phyloP scores from a whole-genome alignment of 768 basidiomycete species.

The Russula sp. region DNA sequence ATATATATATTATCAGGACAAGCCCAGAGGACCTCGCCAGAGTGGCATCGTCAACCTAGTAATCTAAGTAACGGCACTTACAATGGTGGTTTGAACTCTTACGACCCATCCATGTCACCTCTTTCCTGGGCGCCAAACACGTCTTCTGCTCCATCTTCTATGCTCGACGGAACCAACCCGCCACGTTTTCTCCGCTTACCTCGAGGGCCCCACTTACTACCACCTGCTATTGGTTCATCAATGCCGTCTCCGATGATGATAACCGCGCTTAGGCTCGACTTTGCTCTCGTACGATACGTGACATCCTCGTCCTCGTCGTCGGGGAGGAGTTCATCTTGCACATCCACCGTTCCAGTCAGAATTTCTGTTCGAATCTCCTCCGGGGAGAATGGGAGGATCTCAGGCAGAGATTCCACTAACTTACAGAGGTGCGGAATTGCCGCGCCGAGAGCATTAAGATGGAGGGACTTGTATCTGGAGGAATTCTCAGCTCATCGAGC shows the following conservation, averaged over 20 bases:
- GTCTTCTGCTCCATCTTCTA: background rate
- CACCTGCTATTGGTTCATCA: constrained; percentile 30
- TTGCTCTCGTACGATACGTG: constrained; percentile 51
- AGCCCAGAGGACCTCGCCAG: background rate
- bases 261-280: constrained; percentile 55
- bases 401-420: constrained; percentile 62
- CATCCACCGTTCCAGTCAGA: constrained; percentile 61
- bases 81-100: background rate
- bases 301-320: constrained; percentile 70
- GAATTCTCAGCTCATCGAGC: background rate
- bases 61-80: background rate
- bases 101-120: background rate
- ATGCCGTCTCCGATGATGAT: constrained; percentile 60
- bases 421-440: constrained; percentile 78
- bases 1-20: background rate
- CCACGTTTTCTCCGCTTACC: constrained; percentile 19
- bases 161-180: background rate
- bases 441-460: constrained; percentile 79
- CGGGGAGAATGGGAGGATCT: constrained; percentile 56
- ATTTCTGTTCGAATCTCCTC: constrained; percentile 58
- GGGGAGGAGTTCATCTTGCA: constrained; percentile 74
- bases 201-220: constrained; percentile 19
- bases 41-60: background rate
- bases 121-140: background rate
- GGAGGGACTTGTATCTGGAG: constrained; percentile 60